A percentile compares a stretch with the other conserved stretches of the same genome.
Evolutionary conservation across 2,329 filamentous ascomycete species (phyloP).

Genomic region (Colletotrichum abscissum): DNA sequence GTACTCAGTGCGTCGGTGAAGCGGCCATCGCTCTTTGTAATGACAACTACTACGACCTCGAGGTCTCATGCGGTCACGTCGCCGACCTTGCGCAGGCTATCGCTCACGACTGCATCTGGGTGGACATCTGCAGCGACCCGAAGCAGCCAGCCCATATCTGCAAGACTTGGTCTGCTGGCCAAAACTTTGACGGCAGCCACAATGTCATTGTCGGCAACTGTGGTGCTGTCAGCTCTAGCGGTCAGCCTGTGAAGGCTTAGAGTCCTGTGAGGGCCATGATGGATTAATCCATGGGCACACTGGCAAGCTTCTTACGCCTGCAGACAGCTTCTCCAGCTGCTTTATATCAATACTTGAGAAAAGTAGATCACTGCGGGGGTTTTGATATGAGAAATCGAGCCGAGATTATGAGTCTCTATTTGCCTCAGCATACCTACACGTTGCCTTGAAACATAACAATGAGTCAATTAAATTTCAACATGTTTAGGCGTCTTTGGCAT

Average conservation of each 20-base stretch:
- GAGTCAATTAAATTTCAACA: no score
- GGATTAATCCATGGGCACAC: no score
- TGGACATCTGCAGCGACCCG: background rate
- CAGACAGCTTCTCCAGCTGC: no score
- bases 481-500: no score
- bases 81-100: conserved; percentile 2
- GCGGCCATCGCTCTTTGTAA: conserved; percentile 8
- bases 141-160: background rate
- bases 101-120: background rate
- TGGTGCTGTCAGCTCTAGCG: background rate
- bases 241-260: conserved; percentile 12
- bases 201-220: background rate
- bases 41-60: conserved; percentile 10
- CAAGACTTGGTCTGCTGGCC: background rate
- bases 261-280: no score
- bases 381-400: no score
- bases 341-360: no score
- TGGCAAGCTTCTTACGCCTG: no score
- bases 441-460: no score
- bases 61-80: conserved; percentile 1
- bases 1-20: background rate
- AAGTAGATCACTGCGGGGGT: no score
- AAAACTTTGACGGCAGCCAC: background rate
- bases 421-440: no score
- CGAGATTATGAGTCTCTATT: no score